These are phyloP conservation scores for Cynara cardunculus DNA, from an alignment of 129 eudicot genomes.

Conservation along the genomic window DNA sequence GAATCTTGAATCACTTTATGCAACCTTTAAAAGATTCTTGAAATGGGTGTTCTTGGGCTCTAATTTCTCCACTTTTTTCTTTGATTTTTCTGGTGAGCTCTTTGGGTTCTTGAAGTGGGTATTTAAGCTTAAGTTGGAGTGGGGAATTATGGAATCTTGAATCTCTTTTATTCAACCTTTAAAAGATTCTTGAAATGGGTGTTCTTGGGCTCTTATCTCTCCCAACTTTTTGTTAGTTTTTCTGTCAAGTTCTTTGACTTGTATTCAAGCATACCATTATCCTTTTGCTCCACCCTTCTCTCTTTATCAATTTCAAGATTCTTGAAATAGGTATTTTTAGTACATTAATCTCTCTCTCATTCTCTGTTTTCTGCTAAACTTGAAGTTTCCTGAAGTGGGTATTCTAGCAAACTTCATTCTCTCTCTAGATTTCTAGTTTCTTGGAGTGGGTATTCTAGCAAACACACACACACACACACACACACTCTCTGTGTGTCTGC, in stretches of 20 bases:
- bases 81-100: neutral
- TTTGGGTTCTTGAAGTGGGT: conserved; percentile 2
- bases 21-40: conserved; percentile 5
- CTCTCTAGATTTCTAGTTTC: conserved; percentile 5
- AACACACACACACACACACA: neutral
- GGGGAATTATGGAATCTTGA: neutral
- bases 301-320: neutral
- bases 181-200: conserved; percentile 19
- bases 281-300: neutral
- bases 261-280: no score
- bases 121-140: neutral
- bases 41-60: neutral
- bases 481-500: no score
- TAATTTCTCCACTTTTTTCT: neutral
- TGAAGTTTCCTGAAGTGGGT: conserved; percentile 17
- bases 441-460: neutral
- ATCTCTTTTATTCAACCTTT: no score
- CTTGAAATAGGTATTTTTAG: conserved; percentile 7
- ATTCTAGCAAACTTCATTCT: neutral
- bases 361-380: neutral
- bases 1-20: neutral
- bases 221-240: no score
- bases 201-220: neutral
- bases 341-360: neutral
- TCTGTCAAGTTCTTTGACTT: no score